Conservation (phyloP, 129 eudicot species). For the Flaveria robusta region DNA sequence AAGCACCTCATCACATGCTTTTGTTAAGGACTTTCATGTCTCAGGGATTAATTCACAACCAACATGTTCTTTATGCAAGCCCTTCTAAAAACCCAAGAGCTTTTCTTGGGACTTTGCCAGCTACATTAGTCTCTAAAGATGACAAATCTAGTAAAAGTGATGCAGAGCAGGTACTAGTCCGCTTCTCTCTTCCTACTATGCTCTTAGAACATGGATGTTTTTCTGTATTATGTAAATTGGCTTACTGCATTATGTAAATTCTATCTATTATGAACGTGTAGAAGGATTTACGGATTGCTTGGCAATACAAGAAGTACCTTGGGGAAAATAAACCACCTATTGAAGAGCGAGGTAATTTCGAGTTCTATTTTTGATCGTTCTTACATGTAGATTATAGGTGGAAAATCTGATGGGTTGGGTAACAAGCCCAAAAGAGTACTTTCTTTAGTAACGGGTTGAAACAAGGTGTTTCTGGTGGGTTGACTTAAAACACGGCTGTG, state of each 20-base stretch:
- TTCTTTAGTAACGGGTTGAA: neutral
- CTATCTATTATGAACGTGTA: conserved; percentile 33
- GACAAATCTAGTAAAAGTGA: conserved; percentile 61
- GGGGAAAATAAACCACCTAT: conserved; percentile 59
- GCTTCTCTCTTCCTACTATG: conserved; percentile 11
- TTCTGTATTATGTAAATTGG: neutral
- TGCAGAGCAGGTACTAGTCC: conserved; percentile 54
- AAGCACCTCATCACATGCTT: conserved; percentile 99
- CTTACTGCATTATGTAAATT: conserved; percentile 1
- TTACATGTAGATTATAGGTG: neutral
- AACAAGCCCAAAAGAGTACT: neutral
- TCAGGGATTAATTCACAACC: conserved; percentile 89
- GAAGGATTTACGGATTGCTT: conserved; percentile 94
- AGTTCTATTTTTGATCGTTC: conserved; percentile 3
- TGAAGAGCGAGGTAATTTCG: conserved; percentile 62
- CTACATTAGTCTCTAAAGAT: conserved; percentile 66
- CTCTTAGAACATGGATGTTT: neutral
- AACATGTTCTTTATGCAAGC: conserved; percentile 86
- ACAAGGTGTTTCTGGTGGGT: neutral
- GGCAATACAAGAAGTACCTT: conserved; percentile 93
- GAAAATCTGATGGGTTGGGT: neutral
- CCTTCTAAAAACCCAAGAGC: conserved; percentile 78
- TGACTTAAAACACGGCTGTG: neutral
- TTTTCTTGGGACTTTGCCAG: conserved; percentile 92
- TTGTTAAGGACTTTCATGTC: conserved; percentile 91